phyloP scores from a whole-genome alignment of 441 rosid species.

The Aleurites moluccanus region DNA sequence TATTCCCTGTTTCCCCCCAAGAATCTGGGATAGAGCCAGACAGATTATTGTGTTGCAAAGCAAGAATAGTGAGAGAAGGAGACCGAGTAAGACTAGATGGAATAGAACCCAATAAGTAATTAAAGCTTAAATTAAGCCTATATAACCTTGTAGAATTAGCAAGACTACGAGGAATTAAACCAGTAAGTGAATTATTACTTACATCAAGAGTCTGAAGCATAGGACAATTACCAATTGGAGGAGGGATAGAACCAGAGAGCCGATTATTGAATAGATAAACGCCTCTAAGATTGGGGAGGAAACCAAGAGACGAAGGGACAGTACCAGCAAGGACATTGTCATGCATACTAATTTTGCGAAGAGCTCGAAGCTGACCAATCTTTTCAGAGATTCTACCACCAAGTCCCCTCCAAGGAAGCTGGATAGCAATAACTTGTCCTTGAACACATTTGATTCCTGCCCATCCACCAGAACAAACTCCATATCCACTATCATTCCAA shows the following conservation, averaged over 20 bases:
- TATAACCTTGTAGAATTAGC: conserved; percentile 64
- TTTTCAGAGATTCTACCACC: conserved; percentile 76
- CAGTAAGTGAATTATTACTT: conserved; percentile 58
- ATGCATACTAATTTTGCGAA: conserved; percentile 76
- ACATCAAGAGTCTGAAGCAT: conserved; percentile 70
- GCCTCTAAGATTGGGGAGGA: conserved; percentile 70
- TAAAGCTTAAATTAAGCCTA: conserved; percentile 69
- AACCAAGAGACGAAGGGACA: conserved; percentile 62
- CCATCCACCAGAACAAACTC: conserved; percentile 89
- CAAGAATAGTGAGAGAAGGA: conserved; percentile 55
- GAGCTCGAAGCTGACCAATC: conserved; percentile 74
- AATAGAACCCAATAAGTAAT: conserved; percentile 59
- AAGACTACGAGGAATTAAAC: conserved; percentile 57
- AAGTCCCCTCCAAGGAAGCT: conserved; percentile 82
- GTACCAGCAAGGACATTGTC: conserved; percentile 65
- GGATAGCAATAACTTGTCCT: conserved; percentile 75
- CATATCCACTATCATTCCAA: conserved; percentile 78
- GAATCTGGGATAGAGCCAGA: conserved; percentile 68
- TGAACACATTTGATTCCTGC: conserved; percentile 83
- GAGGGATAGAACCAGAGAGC: conserved; percentile 68
- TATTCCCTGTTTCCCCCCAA: conserved; percentile 38
- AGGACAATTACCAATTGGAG: conserved; percentile 60
- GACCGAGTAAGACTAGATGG: conserved; percentile 48
- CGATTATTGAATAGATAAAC: conserved; percentile 79
- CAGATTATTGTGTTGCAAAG: conserved; percentile 67